These are phyloP conservation scores for Amoeboaphelidium protococcarum DNA, from an alignment of 371 early-diverging fungal genomes.

Conservation along the genomic window DNA sequence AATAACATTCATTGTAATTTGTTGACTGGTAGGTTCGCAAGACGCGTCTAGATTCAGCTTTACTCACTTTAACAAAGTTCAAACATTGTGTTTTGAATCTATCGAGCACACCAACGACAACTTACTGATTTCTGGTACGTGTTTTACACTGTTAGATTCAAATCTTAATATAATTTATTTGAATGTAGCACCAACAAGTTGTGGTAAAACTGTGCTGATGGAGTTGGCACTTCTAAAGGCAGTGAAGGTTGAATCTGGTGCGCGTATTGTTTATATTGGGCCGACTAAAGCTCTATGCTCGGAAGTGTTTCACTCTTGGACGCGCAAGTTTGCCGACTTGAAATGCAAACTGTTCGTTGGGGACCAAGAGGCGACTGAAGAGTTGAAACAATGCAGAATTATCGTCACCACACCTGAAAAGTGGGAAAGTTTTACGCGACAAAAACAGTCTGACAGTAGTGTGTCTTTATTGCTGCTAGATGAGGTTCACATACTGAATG, in stretches of 20 bases:
- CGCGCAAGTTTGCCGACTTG: conserved; percentile 4
- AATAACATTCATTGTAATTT: too few relatives aligned
- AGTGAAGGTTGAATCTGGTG: not conserved
- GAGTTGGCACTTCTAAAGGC: not conserved
- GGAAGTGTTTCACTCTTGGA: conserved; percentile 11
- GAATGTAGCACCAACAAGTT: not conserved
- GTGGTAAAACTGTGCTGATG: not conserved
- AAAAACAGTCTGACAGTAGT: conserved; percentile 15
- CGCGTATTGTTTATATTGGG: conserved; percentile 78
- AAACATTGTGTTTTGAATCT: too few relatives aligned
- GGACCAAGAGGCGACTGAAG: conserved; percentile 97
- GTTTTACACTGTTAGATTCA: too few relatives aligned
- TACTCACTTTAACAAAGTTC: too few relatives aligned
- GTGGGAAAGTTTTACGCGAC: conserved; percentile 97
- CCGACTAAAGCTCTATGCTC: conserved; percentile 96
- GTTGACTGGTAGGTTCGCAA: too few relatives aligned
- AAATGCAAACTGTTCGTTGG: conserved; percentile 22
- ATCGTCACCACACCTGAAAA: conserved; percentile 99
- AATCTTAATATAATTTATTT: too few relatives aligned
- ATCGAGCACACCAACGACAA: too few relatives aligned
- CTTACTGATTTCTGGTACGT: too few relatives aligned
- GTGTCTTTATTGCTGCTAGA: conserved; percentile 93
- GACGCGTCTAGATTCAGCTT: too few relatives aligned
- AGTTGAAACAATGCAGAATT: conserved; percentile 96
- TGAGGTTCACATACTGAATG: conserved; percentile 97